A percentile compares a stretch with the other conserved stretches of the same genome.
These are phyloP conservation scores for Pyropia yezoensis DNA, from an alignment of 23 red algal genomes.

Conservation along the genomic window DNA sequence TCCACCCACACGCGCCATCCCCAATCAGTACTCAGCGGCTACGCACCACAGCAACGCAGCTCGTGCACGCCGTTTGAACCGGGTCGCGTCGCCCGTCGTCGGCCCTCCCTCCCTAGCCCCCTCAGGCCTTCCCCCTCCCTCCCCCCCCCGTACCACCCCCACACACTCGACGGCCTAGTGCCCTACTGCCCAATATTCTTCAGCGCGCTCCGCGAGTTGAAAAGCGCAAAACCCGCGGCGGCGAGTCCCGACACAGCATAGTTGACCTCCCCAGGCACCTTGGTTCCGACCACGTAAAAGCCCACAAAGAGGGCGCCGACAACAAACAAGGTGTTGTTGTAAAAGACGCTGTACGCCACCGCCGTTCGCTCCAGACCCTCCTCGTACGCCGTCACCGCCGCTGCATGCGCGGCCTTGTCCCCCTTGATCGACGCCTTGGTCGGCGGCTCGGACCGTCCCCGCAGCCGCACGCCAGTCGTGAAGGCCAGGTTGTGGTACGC, in stretches of 20 bases:
- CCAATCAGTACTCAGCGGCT: no score
- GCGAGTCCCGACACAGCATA: constrained; percentile 24
- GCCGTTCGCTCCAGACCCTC: constrained; percentile 15
- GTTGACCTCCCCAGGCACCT: constrained; percentile 42
- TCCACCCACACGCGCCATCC: no score
- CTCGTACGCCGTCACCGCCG: constrained; percentile 17
- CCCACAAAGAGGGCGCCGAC: constrained; percentile 33
- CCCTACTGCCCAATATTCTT: constrained; percentile 39
- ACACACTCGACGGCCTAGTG: no score
- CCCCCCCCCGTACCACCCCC: no score
- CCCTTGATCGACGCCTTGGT: constrained; percentile 59
- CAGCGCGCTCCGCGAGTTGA: constrained; percentile 37
- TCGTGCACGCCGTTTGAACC: no score
- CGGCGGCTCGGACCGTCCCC: constrained; percentile 25
- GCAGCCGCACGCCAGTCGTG: constrained; percentile 27
- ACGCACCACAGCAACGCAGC: no score
- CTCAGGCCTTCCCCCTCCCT: no score
- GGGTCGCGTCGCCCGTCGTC: no score
- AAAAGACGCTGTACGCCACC: constrained; percentile 32
- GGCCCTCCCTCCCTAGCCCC: no score
- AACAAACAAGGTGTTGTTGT: constrained; percentile 56
- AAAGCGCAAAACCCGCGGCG: constrained; percentile 31
- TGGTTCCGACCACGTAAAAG: constrained; percentile 26
- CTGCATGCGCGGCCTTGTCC: constrained; percentile 5
- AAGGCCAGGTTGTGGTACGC: constrained; percentile 57